Evolutionary conservation across 192 early-diverging fungal species (phyloP).

Genomic region (Entomortierella lignicola): DNA sequence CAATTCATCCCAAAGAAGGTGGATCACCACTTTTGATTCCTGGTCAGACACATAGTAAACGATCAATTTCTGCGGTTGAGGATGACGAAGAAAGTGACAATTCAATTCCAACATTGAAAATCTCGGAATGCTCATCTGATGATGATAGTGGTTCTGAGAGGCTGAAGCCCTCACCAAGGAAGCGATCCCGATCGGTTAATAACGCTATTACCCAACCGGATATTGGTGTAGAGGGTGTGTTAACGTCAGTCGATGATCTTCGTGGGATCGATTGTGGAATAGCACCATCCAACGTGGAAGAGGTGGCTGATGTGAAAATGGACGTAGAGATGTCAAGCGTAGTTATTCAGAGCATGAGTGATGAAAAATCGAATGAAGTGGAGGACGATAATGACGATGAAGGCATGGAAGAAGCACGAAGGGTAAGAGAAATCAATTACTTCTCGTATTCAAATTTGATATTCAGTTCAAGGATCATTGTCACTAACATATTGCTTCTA

Average conservation of each 20-base stretch:
- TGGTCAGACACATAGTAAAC: conserved; percentile 16
- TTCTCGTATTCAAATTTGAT: neutral
- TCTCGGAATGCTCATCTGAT: neutral
- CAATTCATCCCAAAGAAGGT: conserved; percentile 16
- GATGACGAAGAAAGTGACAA: conserved; percentile 6
- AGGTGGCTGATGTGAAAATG: neutral
- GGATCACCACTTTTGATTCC: conserved; percentile 3
- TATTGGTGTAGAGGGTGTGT: neutral
- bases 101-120: conserved; percentile 5
- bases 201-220: neutral
- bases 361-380: neutral
- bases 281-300: neutral
- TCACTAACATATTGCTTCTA: neutral
- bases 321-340: no score
- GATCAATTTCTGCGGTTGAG: conserved; percentile 3
- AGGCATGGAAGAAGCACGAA: conserved; percentile 28
- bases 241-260: neutral
- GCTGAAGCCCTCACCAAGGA: conserved; percentile 10
- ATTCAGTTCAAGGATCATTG: neutral
- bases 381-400: conserved; percentile 4
- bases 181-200: conserved; percentile 9
- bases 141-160: neutral
- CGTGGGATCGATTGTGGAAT: neutral
- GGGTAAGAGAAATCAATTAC: conserved; percentile 8
- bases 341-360: neutral